Evolutionary conservation across 1,284 basidiomycete genomes (phyloP).

Genomic region (Rhodotorula sp.): DNA sequence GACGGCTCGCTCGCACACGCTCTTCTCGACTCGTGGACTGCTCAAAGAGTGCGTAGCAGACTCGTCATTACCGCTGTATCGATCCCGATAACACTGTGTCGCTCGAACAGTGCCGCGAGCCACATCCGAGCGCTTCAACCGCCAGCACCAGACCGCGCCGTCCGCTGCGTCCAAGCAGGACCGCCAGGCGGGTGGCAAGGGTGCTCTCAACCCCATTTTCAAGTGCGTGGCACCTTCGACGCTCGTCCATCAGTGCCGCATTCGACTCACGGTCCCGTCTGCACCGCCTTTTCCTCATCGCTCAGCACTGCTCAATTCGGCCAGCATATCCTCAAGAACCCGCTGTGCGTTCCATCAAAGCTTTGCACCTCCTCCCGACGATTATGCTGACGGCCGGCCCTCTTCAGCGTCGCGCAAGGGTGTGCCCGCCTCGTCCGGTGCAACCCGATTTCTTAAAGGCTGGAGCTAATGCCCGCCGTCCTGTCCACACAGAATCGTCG

Average conservation of each 20-base stretch:
- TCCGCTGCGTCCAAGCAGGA: constrained; percentile 12
- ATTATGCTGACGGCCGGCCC: neutral
- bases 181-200: constrained; percentile 27
- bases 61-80: too few species aligned
- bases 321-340: constrained; percentile 96
- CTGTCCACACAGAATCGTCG: constrained; percentile 43
- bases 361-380: neutral
- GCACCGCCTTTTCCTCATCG: neutral
- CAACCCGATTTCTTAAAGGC: too few species aligned
- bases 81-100: too few species aligned
- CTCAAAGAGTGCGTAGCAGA: too few species aligned
- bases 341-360: constrained; percentile 76
- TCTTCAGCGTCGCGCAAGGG: constrained; percentile 36
- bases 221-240: constrained; percentile 27
- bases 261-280: neutral
- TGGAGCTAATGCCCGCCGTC: neutral
- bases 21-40: neutral
- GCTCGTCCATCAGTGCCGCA: too few species aligned
- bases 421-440: too few species aligned
- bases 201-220: constrained; percentile 44
- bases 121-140: constrained; percentile 44
- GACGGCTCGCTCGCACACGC: neutral
- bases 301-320: constrained; percentile 66
- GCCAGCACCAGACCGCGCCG: constrained; percentile 22
- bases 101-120: constrained; percentile 73